Evolutionary conservation across 2,329 filamentous ascomycete genomes (phyloP).

Genomic region (Claviceps pusilla): DNA sequence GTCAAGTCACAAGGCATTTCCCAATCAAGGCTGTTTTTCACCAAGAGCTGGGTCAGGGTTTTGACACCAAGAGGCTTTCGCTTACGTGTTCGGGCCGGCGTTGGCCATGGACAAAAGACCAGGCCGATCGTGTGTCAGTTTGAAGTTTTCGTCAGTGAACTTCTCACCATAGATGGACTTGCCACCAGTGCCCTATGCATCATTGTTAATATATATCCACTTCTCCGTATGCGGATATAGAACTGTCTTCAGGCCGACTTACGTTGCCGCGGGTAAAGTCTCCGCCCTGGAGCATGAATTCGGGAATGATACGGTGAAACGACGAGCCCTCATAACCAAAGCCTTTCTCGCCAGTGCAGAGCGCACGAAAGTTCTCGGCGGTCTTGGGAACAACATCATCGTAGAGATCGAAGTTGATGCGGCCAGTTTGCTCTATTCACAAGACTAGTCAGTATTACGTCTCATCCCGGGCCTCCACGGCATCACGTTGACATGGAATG

Average conservation of each 20-base stretch:
- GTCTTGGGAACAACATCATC: constrained; percentile 81
- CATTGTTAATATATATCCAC: constrained; percentile 5
- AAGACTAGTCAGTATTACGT: constrained; percentile 3
- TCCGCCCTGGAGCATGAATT: constrained; percentile 94
- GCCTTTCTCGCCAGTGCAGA: constrained; percentile 68
- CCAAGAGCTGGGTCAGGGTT: background rate
- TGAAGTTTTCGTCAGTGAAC: constrained; percentile 89
- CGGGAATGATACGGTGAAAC: constrained; percentile 86
- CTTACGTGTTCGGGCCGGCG: constrained; percentile 82
- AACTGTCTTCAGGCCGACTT: constrained; percentile 23
- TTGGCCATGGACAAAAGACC: constrained; percentile 91
- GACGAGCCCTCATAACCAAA: constrained; percentile 69
- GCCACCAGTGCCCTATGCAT: constrained; percentile 69
- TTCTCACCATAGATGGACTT: constrained; percentile 93
- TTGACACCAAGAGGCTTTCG: background rate
- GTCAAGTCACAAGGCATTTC: background rate
- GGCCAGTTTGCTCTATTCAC: constrained; percentile 49
- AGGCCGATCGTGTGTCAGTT: constrained; percentile 53
- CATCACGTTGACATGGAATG: background rate
- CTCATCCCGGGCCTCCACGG: too few species aligned
- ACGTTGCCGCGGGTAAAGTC: constrained; percentile 90
- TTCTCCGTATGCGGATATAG: background rate
- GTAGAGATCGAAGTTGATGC: constrained; percentile 82
- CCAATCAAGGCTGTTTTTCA: background rate
- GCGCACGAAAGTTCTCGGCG: constrained; percentile 66